phyloP scores from a whole-genome alignment of 75 land plant species.

The Sequoiadendron giganteum region DNA sequence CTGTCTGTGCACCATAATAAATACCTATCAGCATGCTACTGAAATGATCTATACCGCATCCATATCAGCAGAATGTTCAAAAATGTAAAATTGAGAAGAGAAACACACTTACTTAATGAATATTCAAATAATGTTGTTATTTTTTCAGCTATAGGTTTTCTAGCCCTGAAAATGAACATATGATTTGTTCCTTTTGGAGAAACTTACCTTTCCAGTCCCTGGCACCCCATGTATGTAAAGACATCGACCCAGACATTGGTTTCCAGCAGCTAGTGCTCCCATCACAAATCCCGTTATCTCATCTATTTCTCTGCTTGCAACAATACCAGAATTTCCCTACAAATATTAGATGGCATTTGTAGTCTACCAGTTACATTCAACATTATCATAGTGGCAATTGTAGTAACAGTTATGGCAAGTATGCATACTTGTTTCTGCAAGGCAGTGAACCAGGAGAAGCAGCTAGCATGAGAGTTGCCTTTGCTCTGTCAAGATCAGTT shows the following conservation, averaged over 20 bases:
- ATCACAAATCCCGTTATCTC: slow-evolving; percentile 87
- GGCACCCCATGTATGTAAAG: slow-evolving; percentile 98
- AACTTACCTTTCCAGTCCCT: slow-evolving; percentile 93
- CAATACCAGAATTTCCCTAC: not conserved
- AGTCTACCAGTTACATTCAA: not conserved
- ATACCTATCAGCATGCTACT: not conserved
- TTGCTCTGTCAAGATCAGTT: slow-evolving; percentile 86
- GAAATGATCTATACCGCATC: not conserved
- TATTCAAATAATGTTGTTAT: not conserved
- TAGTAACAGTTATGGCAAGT: not conserved
- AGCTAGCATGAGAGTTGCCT: slow-evolving; percentile 67
- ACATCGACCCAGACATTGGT: slow-evolving; percentile 88
- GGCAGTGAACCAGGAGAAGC: slow-evolving; percentile 81
- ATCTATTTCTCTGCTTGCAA: slow-evolving; percentile 71
- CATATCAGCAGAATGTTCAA: not conserved
- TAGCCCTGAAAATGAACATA: not conserved
- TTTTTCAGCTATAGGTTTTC: not conserved
- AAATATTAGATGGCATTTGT: not conserved
- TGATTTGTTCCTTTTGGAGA: not conserved
- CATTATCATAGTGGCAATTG: not conserved
- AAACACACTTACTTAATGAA: not conserved
- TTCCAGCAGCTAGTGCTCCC: slow-evolving; percentile 78
- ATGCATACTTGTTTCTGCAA: slow-evolving; percentile 78
- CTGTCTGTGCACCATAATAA: slow-evolving; percentile 62
- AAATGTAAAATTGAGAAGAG: not conserved